A percentile compares a stretch with the other conserved stretches of the same genome.
These are phyloP conservation scores for Huiozyma naganishii DNA, from an alignment of 805 yeast genomes.

Conservation along the genomic window DNA sequence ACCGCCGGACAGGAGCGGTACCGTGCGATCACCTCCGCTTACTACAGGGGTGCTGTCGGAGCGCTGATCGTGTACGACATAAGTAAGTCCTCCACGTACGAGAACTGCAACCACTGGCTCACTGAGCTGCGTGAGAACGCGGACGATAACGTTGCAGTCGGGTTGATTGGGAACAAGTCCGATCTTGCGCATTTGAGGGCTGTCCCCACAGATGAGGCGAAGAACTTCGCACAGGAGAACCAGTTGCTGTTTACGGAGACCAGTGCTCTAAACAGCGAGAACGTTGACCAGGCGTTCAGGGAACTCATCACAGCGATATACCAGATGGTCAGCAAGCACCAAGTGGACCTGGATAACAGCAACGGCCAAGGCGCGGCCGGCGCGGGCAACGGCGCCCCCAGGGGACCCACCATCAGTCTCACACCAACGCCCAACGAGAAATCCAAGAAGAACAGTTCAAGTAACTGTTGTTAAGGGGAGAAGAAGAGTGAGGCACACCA, in stretches of 20 bases:
- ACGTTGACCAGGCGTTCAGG: conserved; percentile 90
- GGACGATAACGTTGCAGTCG: conserved; percentile 89
- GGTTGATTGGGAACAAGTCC: conserved; percentile 83
- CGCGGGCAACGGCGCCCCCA: conserved; percentile 40
- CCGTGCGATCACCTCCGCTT: conserved; percentile 94
- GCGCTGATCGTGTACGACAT: conserved; percentile 93
- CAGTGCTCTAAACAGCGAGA: conserved; percentile 85
- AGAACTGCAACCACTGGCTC: conserved; percentile 78
- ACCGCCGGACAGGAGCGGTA: conserved; percentile 99
- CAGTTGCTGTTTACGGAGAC: conserved; percentile 90
- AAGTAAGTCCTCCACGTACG: conserved; percentile 79
- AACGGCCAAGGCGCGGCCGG: conserved; percentile 20
- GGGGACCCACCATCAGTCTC: conserved; percentile 84
- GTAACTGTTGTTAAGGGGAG: conserved; percentile 62
- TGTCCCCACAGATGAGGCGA: conserved; percentile 96
- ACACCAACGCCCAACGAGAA: conserved; percentile 88
- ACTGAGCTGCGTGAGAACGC: conserved; percentile 88
- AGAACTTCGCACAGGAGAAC: conserved; percentile 86
- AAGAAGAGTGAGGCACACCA: no score
- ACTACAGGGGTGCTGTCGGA: conserved; percentile 97
- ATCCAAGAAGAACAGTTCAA: conserved; percentile 35
- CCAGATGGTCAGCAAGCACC: conserved; percentile 89
- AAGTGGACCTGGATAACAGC: conserved; percentile 73
- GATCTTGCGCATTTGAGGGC: conserved; percentile 90
- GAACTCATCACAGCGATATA: conserved; percentile 87